These are phyloP conservation scores for Protomyces arabidopsidicola DNA, from an alignment of 1,139 yeast genomes.

Conservation along the genomic window DNA sequence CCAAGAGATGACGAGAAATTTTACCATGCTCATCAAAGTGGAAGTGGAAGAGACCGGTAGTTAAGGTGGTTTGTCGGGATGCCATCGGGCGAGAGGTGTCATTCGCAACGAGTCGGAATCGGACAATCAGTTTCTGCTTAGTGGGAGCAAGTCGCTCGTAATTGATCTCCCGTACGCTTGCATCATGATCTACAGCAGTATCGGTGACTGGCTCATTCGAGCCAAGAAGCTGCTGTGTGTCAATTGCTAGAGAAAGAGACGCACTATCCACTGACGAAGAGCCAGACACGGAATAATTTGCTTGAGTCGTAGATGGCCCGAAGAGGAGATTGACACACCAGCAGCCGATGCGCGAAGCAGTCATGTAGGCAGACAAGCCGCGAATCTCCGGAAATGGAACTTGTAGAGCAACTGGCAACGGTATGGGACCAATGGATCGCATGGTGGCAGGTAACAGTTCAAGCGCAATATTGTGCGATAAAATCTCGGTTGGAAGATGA, in stretches of 20 bases:
- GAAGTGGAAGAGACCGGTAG: constrained; percentile 23
- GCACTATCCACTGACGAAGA: neutral
- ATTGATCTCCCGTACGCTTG: neutral
- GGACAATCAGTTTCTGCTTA: constrained; percentile 1
- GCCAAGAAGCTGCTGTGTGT: constrained; percentile 1
- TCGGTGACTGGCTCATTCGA: neutral
- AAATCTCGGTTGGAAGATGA: constrained; percentile 9
- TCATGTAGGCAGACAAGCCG: constrained; percentile 17
- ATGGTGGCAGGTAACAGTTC: constrained; percentile 16
- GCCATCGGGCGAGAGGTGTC: neutral
- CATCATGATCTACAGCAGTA: neutral
- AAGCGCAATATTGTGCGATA: constrained; percentile 7
- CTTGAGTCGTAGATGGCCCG: neutral
- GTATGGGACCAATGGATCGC: neutral
- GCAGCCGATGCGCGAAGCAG: constrained; percentile 6
- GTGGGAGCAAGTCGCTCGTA: neutral
- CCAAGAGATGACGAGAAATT: constrained; percentile 18
- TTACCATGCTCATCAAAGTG: constrained; percentile 16
- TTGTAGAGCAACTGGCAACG: neutral
- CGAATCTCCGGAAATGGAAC: constrained; percentile 15
- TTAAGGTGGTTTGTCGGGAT: neutral
- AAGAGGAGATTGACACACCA: constrained; percentile 18
- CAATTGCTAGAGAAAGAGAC: constrained; percentile 1
- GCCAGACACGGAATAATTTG: neutral
- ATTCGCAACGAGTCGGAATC: constrained; percentile 10